A percentile compares a stretch with the other conserved stretches of the same genome.
Conservation (phyloP, 371 early-diverging fungal species). For the Rhizopus delemar region DNA sequence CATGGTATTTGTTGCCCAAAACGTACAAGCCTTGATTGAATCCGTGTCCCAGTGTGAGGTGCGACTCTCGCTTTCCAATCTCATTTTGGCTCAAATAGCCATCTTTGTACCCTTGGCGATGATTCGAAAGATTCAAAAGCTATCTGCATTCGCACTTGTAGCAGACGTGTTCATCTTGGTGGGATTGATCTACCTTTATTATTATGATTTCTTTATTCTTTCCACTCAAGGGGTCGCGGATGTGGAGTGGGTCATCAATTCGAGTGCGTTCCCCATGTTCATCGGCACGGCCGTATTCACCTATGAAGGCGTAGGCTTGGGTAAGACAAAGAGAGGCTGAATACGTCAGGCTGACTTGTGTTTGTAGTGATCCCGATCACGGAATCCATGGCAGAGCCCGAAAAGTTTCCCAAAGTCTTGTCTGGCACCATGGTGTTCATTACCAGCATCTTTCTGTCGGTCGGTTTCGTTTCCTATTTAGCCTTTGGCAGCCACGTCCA, state of each 20-base stretch:
- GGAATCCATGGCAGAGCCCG: conserved; percentile 82
- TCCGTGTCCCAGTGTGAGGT: conserved; percentile 53
- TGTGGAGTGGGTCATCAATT: conserved; percentile 55
- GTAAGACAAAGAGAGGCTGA: conserved; percentile 23
- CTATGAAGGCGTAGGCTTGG: conserved; percentile 84
- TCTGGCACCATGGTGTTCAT: conserved; percentile 71
- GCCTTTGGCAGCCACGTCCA: conserved; percentile 79
- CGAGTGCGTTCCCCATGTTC: conserved; percentile 72
- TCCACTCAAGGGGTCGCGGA: conserved; percentile 57
- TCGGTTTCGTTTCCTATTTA: conserved; percentile 78
- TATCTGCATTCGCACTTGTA: conserved; percentile 78
- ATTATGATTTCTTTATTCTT: conserved; percentile 72
- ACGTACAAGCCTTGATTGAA: conserved; percentile 69
- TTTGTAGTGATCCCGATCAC: conserved; percentile 62
- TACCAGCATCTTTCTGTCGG: conserved; percentile 67
- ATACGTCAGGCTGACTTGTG: not conserved
- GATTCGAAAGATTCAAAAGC: conserved; percentile 81
- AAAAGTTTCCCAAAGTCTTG: conserved; percentile 74
- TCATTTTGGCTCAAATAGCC: conserved; percentile 70
- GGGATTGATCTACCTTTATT: conserved; percentile 81
- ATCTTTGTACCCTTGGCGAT: conserved; percentile 81
- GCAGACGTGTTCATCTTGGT: conserved; percentile 83
- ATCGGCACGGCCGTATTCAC: conserved; percentile 90
- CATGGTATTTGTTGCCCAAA: conserved; percentile 86
- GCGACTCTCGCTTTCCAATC: conserved; percentile 36